Percentiles rank a stretch among this genome's conserved stretches.
Conservation (phyloP, 2,329 filamentous ascomycete species). For the Ceratocystis colombiana region DNA sequence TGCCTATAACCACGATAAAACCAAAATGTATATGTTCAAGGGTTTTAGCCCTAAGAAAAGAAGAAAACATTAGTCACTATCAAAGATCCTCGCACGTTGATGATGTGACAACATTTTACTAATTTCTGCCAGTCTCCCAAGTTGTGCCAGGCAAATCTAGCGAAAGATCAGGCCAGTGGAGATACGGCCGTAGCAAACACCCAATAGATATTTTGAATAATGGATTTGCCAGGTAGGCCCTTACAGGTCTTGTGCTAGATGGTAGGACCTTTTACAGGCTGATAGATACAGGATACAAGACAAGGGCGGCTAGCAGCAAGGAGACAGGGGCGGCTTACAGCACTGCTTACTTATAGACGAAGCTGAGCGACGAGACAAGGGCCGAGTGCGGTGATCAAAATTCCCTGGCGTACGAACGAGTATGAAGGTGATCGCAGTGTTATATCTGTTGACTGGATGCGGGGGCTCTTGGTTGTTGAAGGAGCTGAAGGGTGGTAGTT, state of each 20-base stretch:
- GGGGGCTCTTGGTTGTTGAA: background rate
- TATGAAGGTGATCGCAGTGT: background rate
- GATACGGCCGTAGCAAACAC: background rate
- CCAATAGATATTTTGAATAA: no score
- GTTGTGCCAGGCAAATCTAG: background rate
- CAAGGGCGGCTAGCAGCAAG: no score
- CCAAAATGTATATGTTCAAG: background rate
- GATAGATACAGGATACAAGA: no score
- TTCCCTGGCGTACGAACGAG: no score
- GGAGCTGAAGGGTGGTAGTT: conserved; percentile 27
- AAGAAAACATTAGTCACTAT: background rate
- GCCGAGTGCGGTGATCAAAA: no score
- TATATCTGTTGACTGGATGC: background rate
- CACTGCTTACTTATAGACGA: no score
- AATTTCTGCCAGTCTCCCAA: background rate
- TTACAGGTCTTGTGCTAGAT: no score
- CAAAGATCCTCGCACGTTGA: background rate
- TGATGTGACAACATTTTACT: background rate
- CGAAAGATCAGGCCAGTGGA: background rate
- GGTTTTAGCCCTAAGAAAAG: background rate
- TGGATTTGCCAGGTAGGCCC: no score
- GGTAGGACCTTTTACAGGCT: no score
- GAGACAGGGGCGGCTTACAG: no score
- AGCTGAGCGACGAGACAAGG: no score
- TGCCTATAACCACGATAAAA: no score